phyloP scores from a whole-genome alignment of 352 stramenopile species.

The Thraustochytrium sp. region DNA sequence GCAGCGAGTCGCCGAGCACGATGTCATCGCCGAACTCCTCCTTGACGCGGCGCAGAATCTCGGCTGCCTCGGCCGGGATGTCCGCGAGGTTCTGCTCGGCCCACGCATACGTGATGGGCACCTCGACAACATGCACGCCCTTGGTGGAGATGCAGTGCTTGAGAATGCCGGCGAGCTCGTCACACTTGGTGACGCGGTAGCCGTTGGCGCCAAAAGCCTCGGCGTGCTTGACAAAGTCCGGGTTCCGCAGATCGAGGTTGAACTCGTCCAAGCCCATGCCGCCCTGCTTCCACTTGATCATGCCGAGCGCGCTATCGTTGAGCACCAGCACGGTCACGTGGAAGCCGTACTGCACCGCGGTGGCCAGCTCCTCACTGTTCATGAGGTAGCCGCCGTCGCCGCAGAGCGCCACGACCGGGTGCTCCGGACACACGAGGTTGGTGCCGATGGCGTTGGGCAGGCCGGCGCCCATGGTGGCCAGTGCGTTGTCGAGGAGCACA shows the following conservation, averaged over 20 bases:
- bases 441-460: slow-evolving; percentile 48
- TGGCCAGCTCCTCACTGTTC: slow-evolving; percentile 47
- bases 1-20: neutral
- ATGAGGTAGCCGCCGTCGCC: slow-evolving; percentile 49
- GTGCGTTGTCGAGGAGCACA: slow-evolving; percentile 49
- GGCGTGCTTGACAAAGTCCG: slow-evolving; percentile 47
- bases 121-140: slow-evolving; percentile 47
- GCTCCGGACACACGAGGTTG: slow-evolving; percentile 37
- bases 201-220: slow-evolving; percentile 47
- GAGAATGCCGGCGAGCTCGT: slow-evolving; percentile 39
- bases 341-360: slow-evolving; percentile 47
- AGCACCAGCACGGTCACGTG: slow-evolving; percentile 47
- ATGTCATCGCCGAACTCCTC: slow-evolving; percentile 11
- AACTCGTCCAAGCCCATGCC: slow-evolving; percentile 47
- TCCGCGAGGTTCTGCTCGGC: slow-evolving; percentile 20
- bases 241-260: slow-evolving; percentile 54
- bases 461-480: slow-evolving; percentile 48
- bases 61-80: neutral
- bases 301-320: slow-evolving; percentile 49
- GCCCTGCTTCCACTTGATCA: slow-evolving; percentile 51
- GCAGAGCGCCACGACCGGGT: slow-evolving; percentile 46
- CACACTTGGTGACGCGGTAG: slow-evolving; percentile 30
- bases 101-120: slow-evolving; percentile 46
- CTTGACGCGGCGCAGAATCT: neutral
- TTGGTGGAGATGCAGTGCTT: slow-evolving; percentile 4